phyloP scores from a whole-genome alignment of 164 flowering plant species.

The Litsea cubeba region DNA sequence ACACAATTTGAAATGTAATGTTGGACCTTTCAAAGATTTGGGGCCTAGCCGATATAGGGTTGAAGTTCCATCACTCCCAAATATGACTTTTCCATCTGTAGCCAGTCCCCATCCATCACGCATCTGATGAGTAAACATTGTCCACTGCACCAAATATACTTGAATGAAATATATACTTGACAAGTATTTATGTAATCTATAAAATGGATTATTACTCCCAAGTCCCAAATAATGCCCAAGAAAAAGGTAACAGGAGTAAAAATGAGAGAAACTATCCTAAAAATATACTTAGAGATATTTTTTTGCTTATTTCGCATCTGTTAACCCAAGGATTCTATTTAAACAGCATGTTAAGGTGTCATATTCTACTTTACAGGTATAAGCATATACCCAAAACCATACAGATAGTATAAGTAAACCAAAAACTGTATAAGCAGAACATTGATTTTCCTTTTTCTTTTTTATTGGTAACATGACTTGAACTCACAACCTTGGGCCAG shows the following conservation, averaged over 20 bases:
- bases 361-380: not conserved
- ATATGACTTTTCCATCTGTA: conserved; percentile 86
- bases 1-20: conserved; percentile 6
- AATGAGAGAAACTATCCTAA: not conserved
- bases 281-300: not conserved
- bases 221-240: not conserved
- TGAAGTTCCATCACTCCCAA: conserved; percentile 97
- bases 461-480: too few relatives aligned
- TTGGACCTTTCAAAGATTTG: conserved; percentile 58
- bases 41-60: conserved; percentile 74
- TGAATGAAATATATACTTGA: not conserved
- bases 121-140: conserved; percentile 71
- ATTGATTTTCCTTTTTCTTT: too few relatives aligned
- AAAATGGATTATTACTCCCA: not conserved
- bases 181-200: not conserved
- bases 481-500: too few relatives aligned
- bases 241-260: not conserved
- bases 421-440: not conserved
- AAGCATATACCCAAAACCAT: not conserved
- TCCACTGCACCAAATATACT: conserved; percentile 40
- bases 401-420: not conserved
- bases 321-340: not conserved
- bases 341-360: not conserved
- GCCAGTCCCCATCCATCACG: conserved; percentile 98
- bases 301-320: not conserved